Base-by-base conservation (phyloP, 2,329 filamentous ascomycete species). In the Pseudocercospora eumusae region DNA sequence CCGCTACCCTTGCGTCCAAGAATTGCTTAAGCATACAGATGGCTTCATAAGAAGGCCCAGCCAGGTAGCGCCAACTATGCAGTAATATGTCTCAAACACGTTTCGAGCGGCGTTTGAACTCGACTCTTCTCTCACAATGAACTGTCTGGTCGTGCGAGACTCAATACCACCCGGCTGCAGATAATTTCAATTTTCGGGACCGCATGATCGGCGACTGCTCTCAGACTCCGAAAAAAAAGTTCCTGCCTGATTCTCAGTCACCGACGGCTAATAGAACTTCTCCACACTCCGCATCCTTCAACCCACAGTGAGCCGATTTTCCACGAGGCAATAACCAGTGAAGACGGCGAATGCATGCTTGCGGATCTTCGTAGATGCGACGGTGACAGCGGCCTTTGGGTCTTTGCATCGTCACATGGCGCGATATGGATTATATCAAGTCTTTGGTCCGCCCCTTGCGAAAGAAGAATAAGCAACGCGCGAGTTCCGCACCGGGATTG, bases 361-460 rank as follows among this genome's bases (percentile, higher is more conserved):
- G 47, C 47, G 47, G 47, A 52, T 31, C 47, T 25, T 28, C 10
- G 10, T 5, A 28, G 23, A 25, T 42, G 7, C 28, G 25, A 36
- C 54, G 31, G 52, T 45, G 44, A 60, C 27, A 54, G 50, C 33
- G 47, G 49, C 25, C 31, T 61, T 53, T 56, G 59, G 53, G 15
- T 25, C 47, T 52, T 18, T 47, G 44, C 44, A n/a, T 57, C 11
- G 54, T 25, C 20, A 44, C 33, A 40, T 47, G 42, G 42, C 47
- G 40, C 57, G 21, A 45, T 52, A 52, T 44, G 36, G 59, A 45
- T n/a, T 54, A 54, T 55, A 62, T 62, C 55, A 62, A 45, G 53
- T 8, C 40, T 25, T 20, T 59, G 23, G 18, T 62, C 56, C 47
- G 18, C 52, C 21, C 27, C 2, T 11, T 10, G 27, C 52, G 42